Evolutionary conservation across 2,329 filamentous ascomycete species (phyloP).

Genomic region (Exutisphaerella laricina): DNA sequence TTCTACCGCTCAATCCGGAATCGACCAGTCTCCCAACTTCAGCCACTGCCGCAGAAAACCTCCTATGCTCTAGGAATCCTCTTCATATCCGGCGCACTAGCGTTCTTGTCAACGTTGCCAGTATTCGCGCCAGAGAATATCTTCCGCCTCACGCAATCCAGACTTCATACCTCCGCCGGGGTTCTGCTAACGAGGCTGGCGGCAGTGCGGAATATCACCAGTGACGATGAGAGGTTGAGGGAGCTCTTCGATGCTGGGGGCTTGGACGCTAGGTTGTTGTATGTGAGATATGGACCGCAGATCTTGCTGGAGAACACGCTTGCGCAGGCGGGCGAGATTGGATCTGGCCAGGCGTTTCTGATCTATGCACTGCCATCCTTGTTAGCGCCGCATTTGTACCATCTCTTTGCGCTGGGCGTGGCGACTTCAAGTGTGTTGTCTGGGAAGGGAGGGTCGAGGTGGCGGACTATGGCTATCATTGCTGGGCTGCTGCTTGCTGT

Average conservation of each 20-base stretch:
- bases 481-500: constrained; percentile 53
- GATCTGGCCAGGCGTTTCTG: constrained; percentile 60
- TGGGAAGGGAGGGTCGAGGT: constrained; percentile 58
- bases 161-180: constrained; percentile 77
- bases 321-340: constrained; percentile 44
- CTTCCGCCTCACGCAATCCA: constrained; percentile 70
- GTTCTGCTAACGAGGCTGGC: constrained; percentile 74
- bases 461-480: constrained; percentile 66
- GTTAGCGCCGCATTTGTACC: constrained; percentile 70
- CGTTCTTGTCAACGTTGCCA: constrained; percentile 60
- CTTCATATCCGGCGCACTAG: constrained; percentile 48
- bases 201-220: constrained; percentile 53
- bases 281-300: constrained; percentile 74
- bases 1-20: constrained; percentile 56
- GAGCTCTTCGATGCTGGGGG: constrained; percentile 57
- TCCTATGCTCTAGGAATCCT: constrained; percentile 58
- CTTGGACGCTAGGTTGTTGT: constrained; percentile 68
- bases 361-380: constrained; percentile 73
- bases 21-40: constrained; percentile 36
- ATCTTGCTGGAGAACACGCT: constrained; percentile 73
- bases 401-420: constrained; percentile 65
- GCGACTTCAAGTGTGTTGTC: constrained; percentile 65
- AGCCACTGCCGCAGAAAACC: constrained; percentile 51
- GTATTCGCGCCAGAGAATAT: constrained; percentile 71
- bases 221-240: constrained; percentile 59